phyloP scores from a whole-genome alignment of 1,284 basidiomycete genomes.

The Malassezia obtusa region DNA sequence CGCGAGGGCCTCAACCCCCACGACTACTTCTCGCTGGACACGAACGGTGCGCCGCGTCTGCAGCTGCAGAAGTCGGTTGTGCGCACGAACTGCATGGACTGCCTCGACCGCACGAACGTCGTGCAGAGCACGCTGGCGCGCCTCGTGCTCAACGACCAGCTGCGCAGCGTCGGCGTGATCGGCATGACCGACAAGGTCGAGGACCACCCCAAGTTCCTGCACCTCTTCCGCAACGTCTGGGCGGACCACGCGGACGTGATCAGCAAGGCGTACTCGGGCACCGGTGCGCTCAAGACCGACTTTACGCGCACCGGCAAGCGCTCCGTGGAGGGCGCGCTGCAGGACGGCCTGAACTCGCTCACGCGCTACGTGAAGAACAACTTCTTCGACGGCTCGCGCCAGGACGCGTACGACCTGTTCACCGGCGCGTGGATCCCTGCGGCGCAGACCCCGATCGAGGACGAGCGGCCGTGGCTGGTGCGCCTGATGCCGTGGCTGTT shows the following conservation, averaged over 20 bases:
- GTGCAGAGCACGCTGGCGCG: slow-evolving; percentile 56
- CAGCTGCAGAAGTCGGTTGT: slow-evolving; percentile 50
- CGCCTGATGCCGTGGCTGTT: slow-evolving; percentile 76
- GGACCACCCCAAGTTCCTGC: slow-evolving; percentile 50
- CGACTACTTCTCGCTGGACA: slow-evolving; percentile 28
- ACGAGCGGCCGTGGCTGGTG: slow-evolving; percentile 67
- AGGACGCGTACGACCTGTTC: slow-evolving; percentile 63
- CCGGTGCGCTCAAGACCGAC: slow-evolving; percentile 91
- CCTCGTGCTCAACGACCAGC: slow-evolving; percentile 58
- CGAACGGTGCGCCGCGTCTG: slow-evolving; percentile 17
- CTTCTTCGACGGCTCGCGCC: slow-evolving; percentile 87
- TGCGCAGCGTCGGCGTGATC: slow-evolving; percentile 53
- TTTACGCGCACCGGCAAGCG: slow-evolving; percentile 83
- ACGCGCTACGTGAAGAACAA: slow-evolving; percentile 92
- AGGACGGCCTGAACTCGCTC: slow-evolving; percentile 78
- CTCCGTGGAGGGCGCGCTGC: slow-evolving; percentile 64
- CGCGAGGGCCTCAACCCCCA: slow-evolving; percentile 57
- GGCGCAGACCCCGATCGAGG: slow-evolving; percentile 61
- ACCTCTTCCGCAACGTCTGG: slow-evolving; percentile 90
- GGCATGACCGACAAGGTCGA: slow-evolving; percentile 32
- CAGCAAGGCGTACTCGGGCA: slow-evolving; percentile 83
- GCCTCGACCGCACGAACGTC: slow-evolving; percentile 82
- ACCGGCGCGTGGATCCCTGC: slow-evolving; percentile 72
- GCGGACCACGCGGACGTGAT: slow-evolving; percentile 91
- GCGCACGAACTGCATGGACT: slow-evolving; percentile 66